phyloP scores from a whole-genome alignment of 495 filamentous ascomycete genomes.

The Aspergillus leporis region DNA sequence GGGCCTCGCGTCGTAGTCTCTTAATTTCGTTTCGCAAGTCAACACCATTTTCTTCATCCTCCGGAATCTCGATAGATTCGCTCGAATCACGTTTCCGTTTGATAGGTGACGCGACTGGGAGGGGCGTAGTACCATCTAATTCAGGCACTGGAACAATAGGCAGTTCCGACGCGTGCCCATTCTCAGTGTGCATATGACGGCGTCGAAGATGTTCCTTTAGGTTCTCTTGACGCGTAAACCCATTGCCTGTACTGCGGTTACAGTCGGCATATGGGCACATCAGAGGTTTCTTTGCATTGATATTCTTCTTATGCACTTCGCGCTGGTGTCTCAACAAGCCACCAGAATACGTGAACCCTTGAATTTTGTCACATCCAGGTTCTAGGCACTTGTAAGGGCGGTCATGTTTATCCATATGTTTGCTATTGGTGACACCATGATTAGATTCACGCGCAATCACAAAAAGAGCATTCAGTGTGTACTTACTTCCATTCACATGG shows the following conservation, averaged over 20 bases:
- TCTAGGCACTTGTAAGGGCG: constrained; percentile 82
- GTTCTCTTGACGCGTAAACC: constrained; percentile 89
- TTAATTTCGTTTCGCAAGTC: constrained; percentile 60
- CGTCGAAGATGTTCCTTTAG: constrained; percentile 86
- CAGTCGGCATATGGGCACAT: constrained; percentile 83
- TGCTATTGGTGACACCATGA: constrained; percentile 50
- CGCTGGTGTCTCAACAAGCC: constrained; percentile 85
- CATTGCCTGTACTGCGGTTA: constrained; percentile 77
- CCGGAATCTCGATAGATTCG: constrained; percentile 29
- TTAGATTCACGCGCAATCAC: constrained; percentile 16
- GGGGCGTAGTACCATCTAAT: constrained; percentile 31
- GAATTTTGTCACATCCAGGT: constrained; percentile 78
- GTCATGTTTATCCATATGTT: constrained; percentile 98
- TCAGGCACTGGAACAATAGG: constrained; percentile 31
- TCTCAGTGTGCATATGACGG: constrained; percentile 66
- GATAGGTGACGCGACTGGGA: constrained; percentile 23
- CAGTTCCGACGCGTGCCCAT: constrained; percentile 38
- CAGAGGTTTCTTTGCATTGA: constrained; percentile 77
- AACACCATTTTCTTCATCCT: constrained; percentile 42
- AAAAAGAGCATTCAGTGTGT: neutral
- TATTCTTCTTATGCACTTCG: constrained; percentile 86
- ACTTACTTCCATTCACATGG: constrained; percentile 94
- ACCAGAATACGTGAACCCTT: constrained; percentile 91
- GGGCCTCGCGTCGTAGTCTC: constrained; percentile 54
- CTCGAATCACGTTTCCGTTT: constrained; percentile 50